Conservation (phyloP, 768 basidiomycete species). For the Psilocybe tampanensis region DNA sequence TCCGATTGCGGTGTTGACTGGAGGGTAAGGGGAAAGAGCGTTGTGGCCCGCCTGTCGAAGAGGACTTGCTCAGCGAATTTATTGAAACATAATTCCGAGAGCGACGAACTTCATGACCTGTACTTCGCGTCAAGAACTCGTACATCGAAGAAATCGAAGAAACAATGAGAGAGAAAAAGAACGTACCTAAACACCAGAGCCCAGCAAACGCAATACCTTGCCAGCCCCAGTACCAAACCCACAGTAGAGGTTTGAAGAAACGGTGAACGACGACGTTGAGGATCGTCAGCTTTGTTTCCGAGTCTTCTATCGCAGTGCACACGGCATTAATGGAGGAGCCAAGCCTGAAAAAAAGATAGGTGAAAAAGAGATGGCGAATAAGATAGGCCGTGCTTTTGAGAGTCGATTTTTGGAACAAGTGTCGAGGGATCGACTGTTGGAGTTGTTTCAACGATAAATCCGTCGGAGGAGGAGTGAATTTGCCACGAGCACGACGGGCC, state of each 20-base stretch:
- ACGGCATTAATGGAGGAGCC: conserved; percentile 29
- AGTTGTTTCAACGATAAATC: conserved; percentile 45
- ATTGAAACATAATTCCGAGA: not conserved
- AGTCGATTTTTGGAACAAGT: conserved; percentile 49
- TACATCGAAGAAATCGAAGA: not conserved
- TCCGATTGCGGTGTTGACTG: conserved; percentile 41
- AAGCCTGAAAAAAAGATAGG: conserved; percentile 38
- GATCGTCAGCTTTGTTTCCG: conserved; percentile 5
- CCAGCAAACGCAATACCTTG: conserved; percentile 49
- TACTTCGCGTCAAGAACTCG: not conserved
- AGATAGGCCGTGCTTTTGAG: conserved; percentile 45
- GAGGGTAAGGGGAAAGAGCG: conserved; percentile 41
- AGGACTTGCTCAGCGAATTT: not conserved
- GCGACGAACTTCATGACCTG: conserved; percentile 45
- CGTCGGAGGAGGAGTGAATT: conserved; percentile 46
- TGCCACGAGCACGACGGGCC: conserved; percentile 33
- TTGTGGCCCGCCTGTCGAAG: conserved; percentile 48
- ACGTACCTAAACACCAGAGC: conserved; percentile 46
- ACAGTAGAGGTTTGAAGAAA: conserved; percentile 31
- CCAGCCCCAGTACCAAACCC: conserved; percentile 53
- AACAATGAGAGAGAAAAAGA: not conserved
- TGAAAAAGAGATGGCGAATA: conserved; percentile 41
- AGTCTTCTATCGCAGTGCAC: conserved; percentile 31
- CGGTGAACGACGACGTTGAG: conserved; percentile 14
- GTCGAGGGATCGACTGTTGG: conserved; percentile 48